These are phyloP conservation scores for Posidonia oceanica DNA, from an alignment of 116 monocot species.

Conservation along the genomic window DNA sequence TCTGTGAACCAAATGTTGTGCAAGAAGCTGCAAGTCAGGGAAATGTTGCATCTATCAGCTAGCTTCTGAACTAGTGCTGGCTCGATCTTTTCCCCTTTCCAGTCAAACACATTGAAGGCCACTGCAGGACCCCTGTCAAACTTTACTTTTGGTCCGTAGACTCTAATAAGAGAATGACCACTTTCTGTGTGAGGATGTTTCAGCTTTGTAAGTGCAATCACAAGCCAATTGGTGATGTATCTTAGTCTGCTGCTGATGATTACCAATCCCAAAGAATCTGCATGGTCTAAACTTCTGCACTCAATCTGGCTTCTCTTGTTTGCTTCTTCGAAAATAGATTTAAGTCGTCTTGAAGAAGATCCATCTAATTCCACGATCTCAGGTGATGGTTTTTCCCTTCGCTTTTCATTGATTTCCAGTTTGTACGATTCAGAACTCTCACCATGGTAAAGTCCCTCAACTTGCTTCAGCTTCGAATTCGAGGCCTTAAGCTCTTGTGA, in stretches of 20 bases:
- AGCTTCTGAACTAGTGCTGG: conserved; percentile 33
- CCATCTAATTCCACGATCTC: conserved; percentile 26
- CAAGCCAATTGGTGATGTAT: conserved; percentile 84
- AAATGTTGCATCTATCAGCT: conserved; percentile 26
- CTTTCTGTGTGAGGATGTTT: conserved; percentile 27
- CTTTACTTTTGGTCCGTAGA: conserved; percentile 84
- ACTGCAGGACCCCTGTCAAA: conserved; percentile 82
- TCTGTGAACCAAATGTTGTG: conserved; percentile 41
- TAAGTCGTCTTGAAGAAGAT: conserved; percentile 11
- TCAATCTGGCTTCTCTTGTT: conserved; percentile 42
- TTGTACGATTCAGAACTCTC: conserved; percentile 6
- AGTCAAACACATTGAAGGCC: conserved; percentile 63
- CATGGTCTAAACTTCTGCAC: conserved; percentile 85
- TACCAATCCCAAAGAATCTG: conserved; percentile 59
- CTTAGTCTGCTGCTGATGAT: conserved; percentile 56
- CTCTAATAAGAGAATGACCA: conserved; percentile 38
- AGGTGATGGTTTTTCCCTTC: conserved; percentile 8
- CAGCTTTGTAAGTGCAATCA: conserved; percentile 64
- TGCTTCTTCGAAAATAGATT: conserved; percentile 10
- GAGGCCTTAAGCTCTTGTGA: neutral
- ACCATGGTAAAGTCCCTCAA: neutral
- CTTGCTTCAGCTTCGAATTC: conserved; percentile 3
- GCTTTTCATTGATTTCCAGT: neutral
- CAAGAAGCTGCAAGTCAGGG: conserved; percentile 18
- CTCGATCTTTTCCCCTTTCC: conserved; percentile 15